phyloP scores from a whole-genome alignment of 768 basidiomycete species.

The Lenzites betulinus region DNA sequence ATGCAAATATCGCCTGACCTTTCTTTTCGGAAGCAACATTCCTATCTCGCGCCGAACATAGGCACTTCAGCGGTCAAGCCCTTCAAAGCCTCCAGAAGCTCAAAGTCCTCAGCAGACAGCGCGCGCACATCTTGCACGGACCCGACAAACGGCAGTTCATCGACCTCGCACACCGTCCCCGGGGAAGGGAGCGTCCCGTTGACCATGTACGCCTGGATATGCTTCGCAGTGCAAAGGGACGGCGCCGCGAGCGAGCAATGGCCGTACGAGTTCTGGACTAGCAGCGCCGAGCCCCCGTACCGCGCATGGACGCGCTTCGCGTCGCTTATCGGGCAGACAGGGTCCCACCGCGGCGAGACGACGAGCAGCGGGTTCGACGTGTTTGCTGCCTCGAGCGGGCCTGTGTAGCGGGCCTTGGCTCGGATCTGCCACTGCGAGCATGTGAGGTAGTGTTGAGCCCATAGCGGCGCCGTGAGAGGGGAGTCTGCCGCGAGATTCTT shows the following conservation, averaged over 20 bases:
- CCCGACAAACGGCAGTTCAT: constrained; percentile 24
- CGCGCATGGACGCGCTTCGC: constrained; percentile 20
- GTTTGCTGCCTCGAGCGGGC: constrained; percentile 19
- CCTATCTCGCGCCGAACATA: background rate
- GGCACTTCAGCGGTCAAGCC: constrained; percentile 14
- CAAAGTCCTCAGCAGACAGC: constrained; percentile 16
- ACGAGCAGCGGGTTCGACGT: constrained; percentile 24
- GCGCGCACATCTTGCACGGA: background rate
- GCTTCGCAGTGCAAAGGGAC: constrained; percentile 26
- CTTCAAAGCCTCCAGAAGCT: constrained; percentile 20
- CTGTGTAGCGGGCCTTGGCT: constrained; percentile 22
- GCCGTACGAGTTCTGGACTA: constrained; percentile 25
- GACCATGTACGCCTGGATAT: constrained; percentile 22
- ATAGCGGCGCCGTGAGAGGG: constrained; percentile 14
- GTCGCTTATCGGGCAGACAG: constrained; percentile 24
- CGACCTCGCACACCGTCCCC: constrained; percentile 25
- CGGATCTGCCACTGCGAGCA: constrained; percentile 24
- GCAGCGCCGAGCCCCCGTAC: constrained; percentile 20
- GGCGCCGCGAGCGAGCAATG: constrained; percentile 24
- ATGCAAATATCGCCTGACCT: too few species aligned
- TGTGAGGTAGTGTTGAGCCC: constrained; percentile 17
- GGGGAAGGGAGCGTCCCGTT: constrained; percentile 23
- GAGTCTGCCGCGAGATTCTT: background rate
- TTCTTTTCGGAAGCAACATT: too few species aligned
- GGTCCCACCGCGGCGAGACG: constrained; percentile 24